phyloP scores from a whole-genome alignment of 257 asterid species.

The Nicotiana tabacum region DNA sequence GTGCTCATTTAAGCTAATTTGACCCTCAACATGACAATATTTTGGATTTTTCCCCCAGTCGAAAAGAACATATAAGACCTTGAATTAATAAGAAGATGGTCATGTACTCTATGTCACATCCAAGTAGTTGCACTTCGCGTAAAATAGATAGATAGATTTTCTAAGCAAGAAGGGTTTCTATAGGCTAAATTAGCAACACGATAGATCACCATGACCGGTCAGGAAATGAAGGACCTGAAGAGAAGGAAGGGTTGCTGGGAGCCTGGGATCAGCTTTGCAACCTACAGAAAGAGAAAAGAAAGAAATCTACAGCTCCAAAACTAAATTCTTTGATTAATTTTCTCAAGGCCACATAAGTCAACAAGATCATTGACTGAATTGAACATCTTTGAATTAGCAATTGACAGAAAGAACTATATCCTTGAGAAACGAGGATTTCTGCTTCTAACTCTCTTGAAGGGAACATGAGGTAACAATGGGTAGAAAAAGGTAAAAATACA shows the following conservation, averaged over 20 bases:
- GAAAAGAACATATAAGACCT: background rate
- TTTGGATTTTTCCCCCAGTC: background rate
- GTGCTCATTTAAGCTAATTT: background rate
- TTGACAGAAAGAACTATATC: background rate
- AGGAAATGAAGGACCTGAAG: background rate
- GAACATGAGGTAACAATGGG: background rate
- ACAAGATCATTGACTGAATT: background rate
- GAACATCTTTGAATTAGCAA: background rate
- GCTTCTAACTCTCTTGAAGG: background rate
- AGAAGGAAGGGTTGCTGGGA: background rate
- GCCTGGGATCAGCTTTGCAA: background rate
- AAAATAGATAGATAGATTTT: background rate
- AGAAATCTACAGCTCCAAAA: background rate
- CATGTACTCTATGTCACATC: background rate
- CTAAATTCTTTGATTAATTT: background rate
- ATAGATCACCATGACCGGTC: background rate
- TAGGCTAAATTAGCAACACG: background rate
- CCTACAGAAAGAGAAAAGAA: background rate
- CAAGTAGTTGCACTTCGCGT: background rate
- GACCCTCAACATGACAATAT: background rate
- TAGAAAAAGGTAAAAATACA: background rate
- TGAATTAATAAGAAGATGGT: background rate
- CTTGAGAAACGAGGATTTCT: background rate
- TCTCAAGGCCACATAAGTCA: background rate
- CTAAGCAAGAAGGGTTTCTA: background rate